Evolutionary conservation across 495 filamentous ascomycete species (phyloP).

Genomic region (Penicillium coffeae): DNA sequence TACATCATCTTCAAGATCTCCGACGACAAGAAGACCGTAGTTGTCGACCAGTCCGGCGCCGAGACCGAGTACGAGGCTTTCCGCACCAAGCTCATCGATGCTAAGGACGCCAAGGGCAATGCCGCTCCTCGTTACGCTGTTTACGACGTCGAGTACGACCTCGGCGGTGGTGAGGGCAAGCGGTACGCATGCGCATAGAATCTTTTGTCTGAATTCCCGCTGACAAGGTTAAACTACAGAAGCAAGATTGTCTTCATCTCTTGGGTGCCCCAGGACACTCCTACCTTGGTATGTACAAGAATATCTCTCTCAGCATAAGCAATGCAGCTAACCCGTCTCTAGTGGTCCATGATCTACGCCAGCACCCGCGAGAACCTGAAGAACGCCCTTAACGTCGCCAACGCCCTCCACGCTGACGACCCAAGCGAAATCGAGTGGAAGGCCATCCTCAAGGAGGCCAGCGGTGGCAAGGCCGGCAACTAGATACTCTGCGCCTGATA

Average conservation of each 20-base stretch:
- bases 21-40: constrained; percentile 87
- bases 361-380: constrained; percentile 91
- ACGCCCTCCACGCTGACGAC: constrained; percentile 92
- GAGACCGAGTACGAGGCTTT: constrained; percentile 69
- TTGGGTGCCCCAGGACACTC: constrained; percentile 84
- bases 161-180: constrained; percentile 74
- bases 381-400: constrained; percentile 72
- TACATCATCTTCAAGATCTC: constrained; percentile 97
- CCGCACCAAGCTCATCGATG: constrained; percentile 71
- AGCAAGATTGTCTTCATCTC: constrained; percentile 95
- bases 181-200: constrained; percentile 49
- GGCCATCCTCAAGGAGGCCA: constrained; percentile 70
- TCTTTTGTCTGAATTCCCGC: neutral
- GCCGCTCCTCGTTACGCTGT: constrained; percentile 80
- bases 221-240: constrained; percentile 42
- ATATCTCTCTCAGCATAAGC: neutral
- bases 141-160: constrained; percentile 86
- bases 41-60: constrained; percentile 69
- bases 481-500: constrained; percentile 38
- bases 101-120: constrained; percentile 62
- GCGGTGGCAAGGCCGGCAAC: constrained; percentile 66
- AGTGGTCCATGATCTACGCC: constrained; percentile 88
- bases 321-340: neutral
- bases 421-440: constrained; percentile 84
- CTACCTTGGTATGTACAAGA: constrained; percentile 64